Percentiles rank a stretch among this genome's conserved stretches.
Evolutionary conservation across 352 stramenopile genomes (phyloP).

Genomic region (Phytophthora agathidicida): DNA sequence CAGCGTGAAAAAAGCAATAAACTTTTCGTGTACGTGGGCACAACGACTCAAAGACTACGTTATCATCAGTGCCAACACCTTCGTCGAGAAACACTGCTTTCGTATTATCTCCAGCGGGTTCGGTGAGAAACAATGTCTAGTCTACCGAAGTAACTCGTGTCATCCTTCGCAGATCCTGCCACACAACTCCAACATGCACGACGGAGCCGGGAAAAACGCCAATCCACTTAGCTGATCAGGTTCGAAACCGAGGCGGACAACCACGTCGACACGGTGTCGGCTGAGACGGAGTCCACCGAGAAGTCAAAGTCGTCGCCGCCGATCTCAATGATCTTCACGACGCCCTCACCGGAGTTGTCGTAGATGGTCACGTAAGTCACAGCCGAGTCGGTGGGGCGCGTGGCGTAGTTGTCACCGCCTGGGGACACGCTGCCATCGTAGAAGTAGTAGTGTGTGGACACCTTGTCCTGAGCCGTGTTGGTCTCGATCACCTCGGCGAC

Average conservation of each 20-base stretch:
- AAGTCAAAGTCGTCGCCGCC: slow-evolving; percentile 55
- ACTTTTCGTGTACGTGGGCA: not conserved
- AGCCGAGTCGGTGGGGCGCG: slow-evolving; percentile 34
- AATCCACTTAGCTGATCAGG: slow-evolving; percentile 34
- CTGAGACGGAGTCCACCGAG: slow-evolving; percentile 34
- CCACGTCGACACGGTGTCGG: slow-evolving; percentile 40
- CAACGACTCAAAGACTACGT: slow-evolving; percentile 2
- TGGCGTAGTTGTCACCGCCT: slow-evolving; percentile 54
- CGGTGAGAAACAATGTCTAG: slow-evolving; percentile 3
- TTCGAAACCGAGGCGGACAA: slow-evolving; percentile 45
- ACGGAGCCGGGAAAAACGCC: not conserved
- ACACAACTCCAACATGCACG: slow-evolving; percentile 14
- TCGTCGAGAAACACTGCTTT: slow-evolving; percentile 20
- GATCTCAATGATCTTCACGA: slow-evolving; percentile 59
- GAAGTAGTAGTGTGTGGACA: slow-evolving; percentile 83
- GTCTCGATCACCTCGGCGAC: slow-evolving; percentile 81
- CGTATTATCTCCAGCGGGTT: slow-evolving; percentile 20
- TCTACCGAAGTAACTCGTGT: slow-evolving; percentile 3
- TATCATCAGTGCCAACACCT: slow-evolving; percentile 8
- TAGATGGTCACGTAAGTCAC: slow-evolving; percentile 65
- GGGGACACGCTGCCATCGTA: slow-evolving; percentile 59
- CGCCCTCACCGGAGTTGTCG: slow-evolving; percentile 46
- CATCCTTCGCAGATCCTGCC: not conserved
- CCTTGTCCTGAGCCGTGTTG: slow-evolving; percentile 50
- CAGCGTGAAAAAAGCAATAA: too few relatives aligned